These are phyloP conservation scores for Coemansia reversa DNA, from an alignment of 192 early-diverging fungal genomes.

Conservation along the genomic window DNA sequence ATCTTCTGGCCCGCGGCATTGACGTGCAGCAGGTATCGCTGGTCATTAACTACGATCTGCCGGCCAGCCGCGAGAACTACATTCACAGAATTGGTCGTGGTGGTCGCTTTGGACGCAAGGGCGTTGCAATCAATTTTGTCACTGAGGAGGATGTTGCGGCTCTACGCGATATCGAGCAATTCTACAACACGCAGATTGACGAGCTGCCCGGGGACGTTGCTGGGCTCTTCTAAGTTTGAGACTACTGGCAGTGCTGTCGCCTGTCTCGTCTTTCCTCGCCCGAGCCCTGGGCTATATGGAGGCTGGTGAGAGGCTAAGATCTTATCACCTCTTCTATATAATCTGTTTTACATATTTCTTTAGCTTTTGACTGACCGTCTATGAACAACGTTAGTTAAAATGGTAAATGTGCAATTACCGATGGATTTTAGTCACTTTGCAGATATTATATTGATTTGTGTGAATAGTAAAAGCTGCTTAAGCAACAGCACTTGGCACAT, in stretches of 20 bases:
- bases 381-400: neutral
- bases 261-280: neutral
- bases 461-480: too few species aligned
- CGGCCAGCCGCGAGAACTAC: conserved; percentile 97
- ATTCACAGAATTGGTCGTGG: conserved; percentile 99
- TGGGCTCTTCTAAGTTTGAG: conserved; percentile 64
- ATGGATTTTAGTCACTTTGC: neutral
- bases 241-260: neutral
- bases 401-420: neutral
- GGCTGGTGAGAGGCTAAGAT: too few species aligned
- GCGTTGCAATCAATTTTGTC: conserved; percentile 99
- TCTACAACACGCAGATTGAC: conserved; percentile 99
- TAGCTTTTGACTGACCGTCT: neutral
- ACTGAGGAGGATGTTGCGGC: conserved; percentile 90
- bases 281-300: too few species aligned
- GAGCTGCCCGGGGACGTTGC: conserved; percentile 99
- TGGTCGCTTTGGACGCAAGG: conserved; percentile 99
- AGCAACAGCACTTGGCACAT: too few species aligned
- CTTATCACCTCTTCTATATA: too few species aligned
- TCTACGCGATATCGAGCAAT: conserved; percentile 86
- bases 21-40: conserved; percentile 99
- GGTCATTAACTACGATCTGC: conserved; percentile 99
- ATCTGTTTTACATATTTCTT: conserved; percentile 3
- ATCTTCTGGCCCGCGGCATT: conserved; percentile 97
- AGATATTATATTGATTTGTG: neutral